Conservation (phyloP, 179 eudicot genomes). For the Camellia oleifera region DNA sequence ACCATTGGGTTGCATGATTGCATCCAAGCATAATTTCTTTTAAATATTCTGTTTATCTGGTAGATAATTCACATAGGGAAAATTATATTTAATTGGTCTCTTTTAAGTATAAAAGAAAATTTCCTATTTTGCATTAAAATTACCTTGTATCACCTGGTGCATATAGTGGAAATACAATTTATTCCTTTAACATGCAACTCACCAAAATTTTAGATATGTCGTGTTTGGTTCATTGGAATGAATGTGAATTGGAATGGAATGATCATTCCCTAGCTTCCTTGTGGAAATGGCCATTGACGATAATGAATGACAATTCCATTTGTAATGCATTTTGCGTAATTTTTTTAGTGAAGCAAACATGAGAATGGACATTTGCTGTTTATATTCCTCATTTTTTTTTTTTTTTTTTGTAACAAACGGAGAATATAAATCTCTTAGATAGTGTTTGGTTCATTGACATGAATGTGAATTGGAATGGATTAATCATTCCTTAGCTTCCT, state of each 20-base stretch:
- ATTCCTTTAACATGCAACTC: background rate
- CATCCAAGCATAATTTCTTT: background rate
- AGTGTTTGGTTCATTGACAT: too few species aligned
- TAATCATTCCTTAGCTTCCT: too few species aligned
- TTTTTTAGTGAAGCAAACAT: too few species aligned
- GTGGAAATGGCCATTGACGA: too few species aligned
- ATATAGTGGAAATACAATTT: background rate
- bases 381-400: too few species aligned
- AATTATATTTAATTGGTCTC: background rate
- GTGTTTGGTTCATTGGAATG: background rate
- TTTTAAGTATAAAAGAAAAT: background rate
- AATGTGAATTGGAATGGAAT: too few species aligned
- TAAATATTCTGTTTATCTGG: background rate
- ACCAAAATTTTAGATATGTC: background rate
- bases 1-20: background rate
- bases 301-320: too few species aligned
- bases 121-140: too few species aligned
- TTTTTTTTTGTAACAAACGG: background rate
- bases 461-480: too few species aligned
- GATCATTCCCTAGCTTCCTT: too few species aligned
- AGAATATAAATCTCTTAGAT: background rate
- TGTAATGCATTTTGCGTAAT: too few species aligned
- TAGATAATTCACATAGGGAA: background rate
- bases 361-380: too few species aligned
- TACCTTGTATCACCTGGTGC: background rate